Evolutionary conservation across 257 asterid genomes (phyloP), one percentile per base, ranked within the genome.

Genomic region (Solanum gandarillasii): DNA sequence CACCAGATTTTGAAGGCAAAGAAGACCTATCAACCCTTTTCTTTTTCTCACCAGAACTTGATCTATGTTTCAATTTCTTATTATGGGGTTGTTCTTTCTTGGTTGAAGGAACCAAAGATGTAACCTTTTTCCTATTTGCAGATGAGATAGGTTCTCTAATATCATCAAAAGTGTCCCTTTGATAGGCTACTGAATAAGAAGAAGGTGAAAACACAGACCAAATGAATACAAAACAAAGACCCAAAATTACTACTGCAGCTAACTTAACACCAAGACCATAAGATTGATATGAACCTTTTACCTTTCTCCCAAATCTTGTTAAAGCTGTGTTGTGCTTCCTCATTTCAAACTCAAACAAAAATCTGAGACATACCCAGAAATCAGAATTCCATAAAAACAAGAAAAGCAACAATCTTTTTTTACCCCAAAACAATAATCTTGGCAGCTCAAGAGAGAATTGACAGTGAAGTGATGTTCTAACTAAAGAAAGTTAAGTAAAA

Each of bases 161-260:
- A 86, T 94, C 98, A 90, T 96, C 99, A 84, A 97, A 97, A 79
- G 95, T 95, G 60, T 95, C 94, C 89, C 99, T 93, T 85, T 93
- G 98, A 83, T 93, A 94, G 46, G 93, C 89, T 11, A 97, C 98
- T 2, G 98, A 95, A 88, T 90, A 94, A 86, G 92, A 82, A 55
- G 92, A 84, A 29, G 91, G 92, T 12, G 99, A 97, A 91, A 95
- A 93, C 5, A 91, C 52, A 90, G 97, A 95, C 99, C 98, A 97
- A 67, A 94, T 94, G 67, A 94, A 87, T 8, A 97, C 92, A 92
- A 97, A 97, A 88, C 98, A 97, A 75, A 97, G 78, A 86, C 99
- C 99, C 89, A 96, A 90, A 72, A 94, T 90, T 72, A 94, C 95
- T 20, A 92, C 95, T 13, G 94, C 94, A 60, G 96, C 90, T 73